These are phyloP conservation scores for Starmerella davenportii DNA, from an alignment of 805 yeast genomes.

Conservation along the genomic window DNA sequence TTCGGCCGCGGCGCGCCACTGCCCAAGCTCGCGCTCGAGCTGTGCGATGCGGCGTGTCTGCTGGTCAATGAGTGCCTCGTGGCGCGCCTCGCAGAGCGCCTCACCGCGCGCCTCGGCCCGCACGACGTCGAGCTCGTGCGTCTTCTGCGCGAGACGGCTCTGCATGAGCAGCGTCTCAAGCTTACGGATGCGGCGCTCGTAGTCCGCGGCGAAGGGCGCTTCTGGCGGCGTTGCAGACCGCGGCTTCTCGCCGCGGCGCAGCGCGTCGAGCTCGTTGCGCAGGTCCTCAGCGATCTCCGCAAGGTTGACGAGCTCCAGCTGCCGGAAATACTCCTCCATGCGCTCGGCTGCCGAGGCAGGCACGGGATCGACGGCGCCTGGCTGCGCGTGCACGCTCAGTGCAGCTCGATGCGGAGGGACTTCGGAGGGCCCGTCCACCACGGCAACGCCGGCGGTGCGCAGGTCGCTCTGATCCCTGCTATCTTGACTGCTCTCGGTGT, in stretches of 20 bases:
- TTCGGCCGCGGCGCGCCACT: slow-evolving; percentile 26
- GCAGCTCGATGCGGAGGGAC: too few relatives aligned
- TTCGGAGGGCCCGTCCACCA: background rate
- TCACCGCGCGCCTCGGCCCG: slow-evolving; percentile 12
- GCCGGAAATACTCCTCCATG: slow-evolving; percentile 14
- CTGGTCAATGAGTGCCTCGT: slow-evolving; percentile 8
- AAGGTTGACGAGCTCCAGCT: slow-evolving; percentile 15
- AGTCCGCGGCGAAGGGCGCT: too few relatives aligned
- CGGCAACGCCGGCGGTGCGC: background rate
- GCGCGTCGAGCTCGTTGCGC: slow-evolving; percentile 18
- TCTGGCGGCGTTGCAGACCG: too few relatives aligned
- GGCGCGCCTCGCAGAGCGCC: slow-evolving; percentile 12
- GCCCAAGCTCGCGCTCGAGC: slow-evolving; percentile 8
- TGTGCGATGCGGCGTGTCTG: slow-evolving; percentile 5
- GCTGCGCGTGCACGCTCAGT: background rate
- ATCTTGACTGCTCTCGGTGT: background rate
- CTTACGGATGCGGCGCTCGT: too few relatives aligned
- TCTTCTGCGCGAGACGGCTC: slow-evolving; percentile 7
- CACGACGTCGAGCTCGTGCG: slow-evolving; percentile 10
- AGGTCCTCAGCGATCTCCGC: slow-evolving; percentile 17
- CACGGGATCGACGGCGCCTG: background rate
- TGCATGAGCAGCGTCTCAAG: slow-evolving; percentile 23
- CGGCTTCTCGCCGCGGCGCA: too few relatives aligned
- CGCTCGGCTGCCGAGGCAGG: background rate
- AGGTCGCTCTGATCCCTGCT: background rate